A percentile compares a stretch with the other conserved stretches of the same genome.
Evolutionary conservation across 345 rosid species (phyloP).

Genomic region (Eucalyptus sp.): DNA sequence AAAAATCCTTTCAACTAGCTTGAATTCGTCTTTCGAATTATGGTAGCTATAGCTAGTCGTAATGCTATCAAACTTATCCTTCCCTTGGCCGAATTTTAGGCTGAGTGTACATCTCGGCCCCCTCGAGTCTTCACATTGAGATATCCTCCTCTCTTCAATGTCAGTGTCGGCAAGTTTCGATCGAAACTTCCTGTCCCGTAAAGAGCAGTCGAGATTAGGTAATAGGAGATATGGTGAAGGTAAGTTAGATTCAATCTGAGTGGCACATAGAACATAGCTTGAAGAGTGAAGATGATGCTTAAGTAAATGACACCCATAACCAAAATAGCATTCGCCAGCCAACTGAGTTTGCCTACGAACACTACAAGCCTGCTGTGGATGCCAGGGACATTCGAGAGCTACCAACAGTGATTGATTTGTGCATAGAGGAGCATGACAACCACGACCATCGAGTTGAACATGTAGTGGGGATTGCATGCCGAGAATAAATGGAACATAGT

Average conservation of each 20-base stretch:
- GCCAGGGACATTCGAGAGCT: neutral
- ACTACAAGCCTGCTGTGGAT: neutral
- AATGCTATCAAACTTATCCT: neutral
- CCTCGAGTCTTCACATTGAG: neutral
- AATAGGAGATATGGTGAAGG: too few species aligned
- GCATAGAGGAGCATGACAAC: neutral
- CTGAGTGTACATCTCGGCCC: neutral
- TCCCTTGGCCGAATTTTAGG: neutral
- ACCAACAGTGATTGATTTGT: neutral
- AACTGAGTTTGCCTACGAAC: accelerated
- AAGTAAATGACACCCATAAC: too few species aligned
- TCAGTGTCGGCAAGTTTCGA: neutral
- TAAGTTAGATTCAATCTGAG: too few species aligned
- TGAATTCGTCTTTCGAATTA: neutral
- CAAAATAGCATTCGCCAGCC: too few species aligned
- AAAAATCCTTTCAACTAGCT: neutral
- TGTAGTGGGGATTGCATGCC: neutral
- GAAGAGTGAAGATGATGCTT: too few species aligned
- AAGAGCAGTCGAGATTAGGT: too few species aligned
- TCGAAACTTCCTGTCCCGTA: too few species aligned
- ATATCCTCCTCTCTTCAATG: neutral
- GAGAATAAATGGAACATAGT: neutral
- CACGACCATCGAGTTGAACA: neutral
- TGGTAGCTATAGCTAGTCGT: neutral
- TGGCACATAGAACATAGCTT: too few species aligned